Evolutionary conservation across 2,329 filamentous ascomycete species (phyloP), one percentile per base, ranked within the genome.

Genomic region (Ascochyta pisi): DNA sequence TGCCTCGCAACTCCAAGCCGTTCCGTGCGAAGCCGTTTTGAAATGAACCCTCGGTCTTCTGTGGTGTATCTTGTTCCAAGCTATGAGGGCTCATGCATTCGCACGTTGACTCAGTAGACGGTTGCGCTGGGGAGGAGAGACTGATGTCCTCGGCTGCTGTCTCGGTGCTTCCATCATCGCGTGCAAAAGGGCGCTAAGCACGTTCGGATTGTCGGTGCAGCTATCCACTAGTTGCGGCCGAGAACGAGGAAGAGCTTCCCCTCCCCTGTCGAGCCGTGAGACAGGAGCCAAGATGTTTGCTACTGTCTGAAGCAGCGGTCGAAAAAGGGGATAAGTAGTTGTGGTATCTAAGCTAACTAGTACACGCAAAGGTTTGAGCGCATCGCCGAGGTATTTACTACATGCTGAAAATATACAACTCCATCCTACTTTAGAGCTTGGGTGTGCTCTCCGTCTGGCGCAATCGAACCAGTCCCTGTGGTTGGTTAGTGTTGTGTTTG

Each of bases 381-480:
- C 10, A 6, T 35, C n/a, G 37, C 10, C 10, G 34, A 37, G 31
- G 26, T 16, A 2, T 29, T 37, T 6, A 19, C 3, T 37, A 47
- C 53, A 43, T 19, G 29, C 4, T 38, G 35, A 37, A 23, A 6
- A 26, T 42, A 16, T 16, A 44, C 26, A 23, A 23, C 9, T 41
- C 3, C 7, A 10, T 15, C 19, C 26, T 13, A 8, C 8, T 34
- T 33, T 54, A 58, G 16, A 58, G 46, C 38, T 58, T 58, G 22
- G 54, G 54, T 6, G 54, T 52, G 50, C 50, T 43, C 15, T 58
- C 55, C 1, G 52, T 49, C 50, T 59, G 56, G 6, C 46, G 45
- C 42, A 59, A n/a, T 24, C 56, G 56, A 12, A 59, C 51, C 19
- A 59, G 40, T 23, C 56, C 56, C 56, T 59, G 40, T 31, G 13